Evolutionary conservation across 768 basidiomycete species (phyloP), one percentile per base, ranked within the genome.

Genomic region (Rubroboletus satanas): DNA sequence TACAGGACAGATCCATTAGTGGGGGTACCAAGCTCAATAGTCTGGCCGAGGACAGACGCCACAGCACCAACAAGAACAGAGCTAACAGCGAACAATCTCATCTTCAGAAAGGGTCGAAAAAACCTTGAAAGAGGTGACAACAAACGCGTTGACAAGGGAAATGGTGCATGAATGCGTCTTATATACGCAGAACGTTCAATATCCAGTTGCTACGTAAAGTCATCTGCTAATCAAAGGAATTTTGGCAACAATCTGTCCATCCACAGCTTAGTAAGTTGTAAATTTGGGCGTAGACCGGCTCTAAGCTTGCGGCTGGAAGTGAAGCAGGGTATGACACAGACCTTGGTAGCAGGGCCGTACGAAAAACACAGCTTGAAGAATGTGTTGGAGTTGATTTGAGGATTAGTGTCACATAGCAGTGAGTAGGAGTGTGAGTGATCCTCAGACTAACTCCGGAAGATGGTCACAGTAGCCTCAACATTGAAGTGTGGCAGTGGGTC

Each of bases 1-100:
- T 1, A 0, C 17, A 70, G 35, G 32, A 63, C 45, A 7, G 55
- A 31, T 15, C 70, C 68, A 7, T 59, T 12, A 6, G 59, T 50
- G 21, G 70, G 69, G 26, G 44, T 7, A 28, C 64, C 66, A 7
- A 71, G 51, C 33, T 59, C 51, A 11, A 70, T 71, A 1, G 69
- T 70, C 58, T 71, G 70, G 11, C 62, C 60, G 9, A 70, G 33
- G 10, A 56, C 61, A 36, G 55, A 54, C 0, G 45, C 55, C 6
- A 47, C 56, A 8, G 36, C 57, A 12, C 49, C 33, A n/a, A 41
- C 35, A 10, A 66, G 42, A 21, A 60, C 26, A 45, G 43, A 33
- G 28, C 54, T 31, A n/a, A 35, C 8, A 9, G 58, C 6, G 39
- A 61, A 36, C 33, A 55, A 17, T 42, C 53, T 66, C 69, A 71